Percentiles rank a stretch among this genome's conserved stretches.
These are phyloP conservation scores for Pelagophyceae sp. DNA, from an alignment of 352 stramenopile species.

Conservation along the genomic window DNA sequence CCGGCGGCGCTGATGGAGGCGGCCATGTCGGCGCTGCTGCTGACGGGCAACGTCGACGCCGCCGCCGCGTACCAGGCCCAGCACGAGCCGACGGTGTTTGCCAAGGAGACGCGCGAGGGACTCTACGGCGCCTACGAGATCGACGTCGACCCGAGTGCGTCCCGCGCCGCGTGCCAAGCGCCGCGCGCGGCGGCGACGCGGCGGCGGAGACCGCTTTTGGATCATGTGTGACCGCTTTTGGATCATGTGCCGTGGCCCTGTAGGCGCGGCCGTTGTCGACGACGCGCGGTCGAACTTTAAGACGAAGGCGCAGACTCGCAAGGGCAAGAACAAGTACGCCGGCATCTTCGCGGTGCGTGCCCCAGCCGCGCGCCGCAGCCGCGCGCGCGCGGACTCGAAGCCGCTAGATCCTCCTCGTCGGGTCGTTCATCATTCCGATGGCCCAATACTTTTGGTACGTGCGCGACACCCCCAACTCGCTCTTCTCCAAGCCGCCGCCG, in stretches of 20 bases:
- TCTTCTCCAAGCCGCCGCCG: background rate
- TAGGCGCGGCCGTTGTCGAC: slow-evolving; percentile 31
- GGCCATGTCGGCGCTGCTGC: background rate
- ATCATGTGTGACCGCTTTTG: no score
- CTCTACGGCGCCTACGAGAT: slow-evolving; percentile 59
- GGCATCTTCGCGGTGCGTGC: slow-evolving; percentile 58
- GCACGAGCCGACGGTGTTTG: background rate
- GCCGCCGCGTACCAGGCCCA: background rate
- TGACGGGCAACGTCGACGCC: background rate
- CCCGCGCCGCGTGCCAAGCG: background rate
- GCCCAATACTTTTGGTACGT: slow-evolving; percentile 59
- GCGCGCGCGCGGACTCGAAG: no score
- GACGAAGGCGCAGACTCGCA: slow-evolving; percentile 53
- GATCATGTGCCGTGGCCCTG: background rate
- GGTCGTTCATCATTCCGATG: slow-evolving; percentile 68
- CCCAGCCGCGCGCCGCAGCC: no score
- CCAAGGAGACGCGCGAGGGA: slow-evolving; percentile 47
- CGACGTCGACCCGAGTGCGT: slow-evolving; percentile 42
- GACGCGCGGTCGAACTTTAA: slow-evolving; percentile 60
- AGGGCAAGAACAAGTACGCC: slow-evolving; percentile 64
- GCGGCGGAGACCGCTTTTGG: no score
- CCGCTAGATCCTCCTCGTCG: slow-evolving; percentile 58
- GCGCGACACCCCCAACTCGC: slow-evolving; percentile 10
- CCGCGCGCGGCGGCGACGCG: no score
- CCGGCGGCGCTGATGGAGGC: background rate